Evolutionary conservation across 2,329 filamentous ascomycete genomes (phyloP), one percentile per base, ranked within the genome.

Genomic region (Trichophyton mentagrophytes): DNA sequence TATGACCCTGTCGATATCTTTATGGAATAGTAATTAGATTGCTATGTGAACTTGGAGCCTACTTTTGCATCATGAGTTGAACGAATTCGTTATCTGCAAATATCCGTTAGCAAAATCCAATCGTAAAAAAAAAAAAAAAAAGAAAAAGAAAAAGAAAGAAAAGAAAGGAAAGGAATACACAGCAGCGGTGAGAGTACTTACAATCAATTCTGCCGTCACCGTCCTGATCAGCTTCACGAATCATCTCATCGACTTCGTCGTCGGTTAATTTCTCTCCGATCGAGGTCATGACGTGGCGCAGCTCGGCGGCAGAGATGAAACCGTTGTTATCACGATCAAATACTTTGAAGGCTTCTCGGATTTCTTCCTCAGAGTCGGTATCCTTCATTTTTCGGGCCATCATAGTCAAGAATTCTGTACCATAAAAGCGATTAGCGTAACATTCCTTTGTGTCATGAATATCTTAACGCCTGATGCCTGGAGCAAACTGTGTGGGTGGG

Each of bases 321-420:
- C 89, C 89, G 76, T 93, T 93, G 80, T 92, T 93, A 71, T 93
- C 89, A 69, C 89, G 88, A 73, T 93, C 89, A 70, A 93, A 93
- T 60, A 89, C 87, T 82, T 91, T 91, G 83, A 92, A 92, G 13
- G 88, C 88, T 75, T 92, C 89, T 69, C 89, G 85, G 68, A 93
- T 93, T 75, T 93, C 89, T 78, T 93, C 89, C 77, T 93, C 89
- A 57, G 88, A 92, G 72, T 93, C 89, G 67, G 89, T 93, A 70
- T 92, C 89, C 81, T 92, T 92, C 89, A 93, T 93, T 80, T 93
- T 93, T 71, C 89, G 85, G 63, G 89, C 89, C 89, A 93, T 93
- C 89, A 93, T 93, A 65, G 89, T 93, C 64, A 93, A 80, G 77
- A 93, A 93, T 73, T 93, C 89, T 92, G 71, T 51, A 44, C n/a